phyloP scores from a whole-genome alignment of 2,329 filamentous ascomycete species.

The Aspergillus hiratsukae region DNA sequence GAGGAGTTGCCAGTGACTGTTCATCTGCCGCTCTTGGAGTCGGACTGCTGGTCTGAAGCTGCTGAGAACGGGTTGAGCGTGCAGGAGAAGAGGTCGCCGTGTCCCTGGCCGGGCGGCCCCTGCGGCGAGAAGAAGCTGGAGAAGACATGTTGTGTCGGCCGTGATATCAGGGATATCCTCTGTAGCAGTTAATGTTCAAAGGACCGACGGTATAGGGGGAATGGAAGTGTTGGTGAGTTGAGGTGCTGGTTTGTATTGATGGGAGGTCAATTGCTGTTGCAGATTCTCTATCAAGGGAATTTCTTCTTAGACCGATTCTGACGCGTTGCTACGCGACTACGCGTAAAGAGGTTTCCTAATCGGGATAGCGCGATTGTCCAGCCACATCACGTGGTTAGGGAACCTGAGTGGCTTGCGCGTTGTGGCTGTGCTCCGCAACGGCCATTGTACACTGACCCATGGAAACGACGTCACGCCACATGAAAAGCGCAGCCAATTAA shows the following conservation, averaged over 20 bases:
- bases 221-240: conserved; percentile 7
- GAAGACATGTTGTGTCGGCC: conserved; percentile 37
- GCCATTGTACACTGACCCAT: neutral
- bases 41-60: conserved; percentile 31
- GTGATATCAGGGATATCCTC: conserved; percentile 1
- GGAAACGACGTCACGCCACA: neutral
- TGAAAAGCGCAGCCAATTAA: neutral
- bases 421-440: neutral
- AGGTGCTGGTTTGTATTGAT: conserved; percentile 15
- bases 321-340: conserved; percentile 27
- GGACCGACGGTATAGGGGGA: conserved; percentile 6
- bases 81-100: conserved; percentile 38
- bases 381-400: conserved; percentile 10
- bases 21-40: conserved; percentile 15
- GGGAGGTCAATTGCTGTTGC: conserved; percentile 20
- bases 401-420: neutral
- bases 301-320: conserved; percentile 8
- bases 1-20: conserved; percentile 41
- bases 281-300: conserved; percentile 4
- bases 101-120: conserved; percentile 38
- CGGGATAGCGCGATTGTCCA: conserved; percentile 13
- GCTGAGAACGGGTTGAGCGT: conserved; percentile 29
- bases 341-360: conserved; percentile 32
- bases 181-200: neutral
- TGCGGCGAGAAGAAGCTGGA: conserved; percentile 38